Conservation (phyloP, 352 stramenopile species). For the Pythium phragmitis region DNA sequence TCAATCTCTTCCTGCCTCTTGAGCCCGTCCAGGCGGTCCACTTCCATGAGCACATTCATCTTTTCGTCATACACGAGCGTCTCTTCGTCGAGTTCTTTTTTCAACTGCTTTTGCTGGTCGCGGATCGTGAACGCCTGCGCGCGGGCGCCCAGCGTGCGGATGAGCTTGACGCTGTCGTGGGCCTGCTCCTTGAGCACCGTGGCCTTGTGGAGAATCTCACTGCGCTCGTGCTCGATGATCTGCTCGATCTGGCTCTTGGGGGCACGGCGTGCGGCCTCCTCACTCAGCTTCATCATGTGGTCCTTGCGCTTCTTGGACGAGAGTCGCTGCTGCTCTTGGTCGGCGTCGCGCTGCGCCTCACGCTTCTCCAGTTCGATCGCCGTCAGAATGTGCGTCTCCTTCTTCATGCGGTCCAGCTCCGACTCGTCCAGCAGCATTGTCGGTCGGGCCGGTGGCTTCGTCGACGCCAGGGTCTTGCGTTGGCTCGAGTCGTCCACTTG, state of each 20-base stretch:
- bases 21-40: conserved; percentile 91
- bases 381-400: conserved; percentile 66
- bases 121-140: conserved; percentile 94
- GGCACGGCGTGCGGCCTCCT: conserved; percentile 55
- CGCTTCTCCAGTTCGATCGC: conserved; percentile 49
- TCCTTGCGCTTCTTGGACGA: conserved; percentile 76
- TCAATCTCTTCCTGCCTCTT: conserved; percentile 89
- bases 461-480: conserved; percentile 16
- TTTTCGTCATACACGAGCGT: conserved; percentile 91
- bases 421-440: conserved; percentile 37
- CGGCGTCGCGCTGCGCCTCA: conserved; percentile 51
- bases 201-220: conserved; percentile 53
- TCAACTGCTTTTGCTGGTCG: conserved; percentile 88
- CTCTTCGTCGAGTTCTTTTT: conserved; percentile 60
- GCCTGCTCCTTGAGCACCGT: conserved; percentile 64
- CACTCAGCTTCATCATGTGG: conserved; percentile 71
- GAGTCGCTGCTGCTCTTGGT: conserved; percentile 54
- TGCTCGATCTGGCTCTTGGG: conserved; percentile 81
- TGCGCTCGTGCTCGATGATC: conserved; percentile 69
- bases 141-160: conserved; percentile 90
- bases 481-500: conserved; percentile 21
- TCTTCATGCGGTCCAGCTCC: conserved; percentile 62
- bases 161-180: conserved; percentile 93
- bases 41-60: conserved; percentile 95
- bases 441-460: conserved; percentile 11